Evolutionary conservation across 1,139 yeast genomes (phyloP).

Genomic region (Protomyces gravidus): DNA sequence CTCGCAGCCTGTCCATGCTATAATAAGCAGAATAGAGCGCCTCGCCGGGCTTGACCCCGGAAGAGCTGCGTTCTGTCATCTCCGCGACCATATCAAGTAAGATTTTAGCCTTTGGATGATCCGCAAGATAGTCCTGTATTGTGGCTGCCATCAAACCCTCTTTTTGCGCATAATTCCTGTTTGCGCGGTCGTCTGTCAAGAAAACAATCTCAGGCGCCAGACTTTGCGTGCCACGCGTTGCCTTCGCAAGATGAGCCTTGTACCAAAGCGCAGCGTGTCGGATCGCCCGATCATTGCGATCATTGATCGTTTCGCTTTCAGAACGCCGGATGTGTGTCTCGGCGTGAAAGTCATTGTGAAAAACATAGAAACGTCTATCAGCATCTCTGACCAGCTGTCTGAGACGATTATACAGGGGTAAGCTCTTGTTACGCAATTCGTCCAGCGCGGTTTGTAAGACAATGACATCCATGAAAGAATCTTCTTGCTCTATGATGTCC

Average conservation of each 20-base stretch:
- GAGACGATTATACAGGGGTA: slow-evolving; percentile 81
- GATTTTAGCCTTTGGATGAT: slow-evolving; percentile 68
- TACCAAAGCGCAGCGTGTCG: slow-evolving; percentile 73
- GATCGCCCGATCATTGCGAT: slow-evolving; percentile 87
- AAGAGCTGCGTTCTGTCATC: slow-evolving; percentile 39
- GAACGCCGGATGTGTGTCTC: slow-evolving; percentile 63
- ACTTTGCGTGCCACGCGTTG: slow-evolving; percentile 37
- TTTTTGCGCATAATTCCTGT: slow-evolving; percentile 53
- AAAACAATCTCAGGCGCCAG: slow-evolving; percentile 54
- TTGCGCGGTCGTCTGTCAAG: slow-evolving; percentile 72
- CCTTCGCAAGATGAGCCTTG: slow-evolving; percentile 53
- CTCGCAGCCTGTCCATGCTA: slow-evolving; percentile 74
- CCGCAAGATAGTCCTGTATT: slow-evolving; percentile 57
- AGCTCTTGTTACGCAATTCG: slow-evolving; percentile 81
- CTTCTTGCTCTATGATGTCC: slow-evolving; percentile 74
- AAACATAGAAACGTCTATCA: slow-evolving; percentile 80
- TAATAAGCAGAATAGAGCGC: slow-evolving; percentile 72
- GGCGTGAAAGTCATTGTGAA: slow-evolving; percentile 84
- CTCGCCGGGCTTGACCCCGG: slow-evolving; percentile 43
- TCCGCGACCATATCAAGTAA: slow-evolving; percentile 66
- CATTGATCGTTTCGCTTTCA: slow-evolving; percentile 72
- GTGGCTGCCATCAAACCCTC: slow-evolving; percentile 46
- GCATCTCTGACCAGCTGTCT: slow-evolving; percentile 68
- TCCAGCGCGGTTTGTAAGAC: slow-evolving; percentile 92
- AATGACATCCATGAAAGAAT: slow-evolving; percentile 80